Evolutionary conservation across 176 grass and related monocot genomes (phyloP).

Genomic region (Cymbopogon citratus): DNA sequence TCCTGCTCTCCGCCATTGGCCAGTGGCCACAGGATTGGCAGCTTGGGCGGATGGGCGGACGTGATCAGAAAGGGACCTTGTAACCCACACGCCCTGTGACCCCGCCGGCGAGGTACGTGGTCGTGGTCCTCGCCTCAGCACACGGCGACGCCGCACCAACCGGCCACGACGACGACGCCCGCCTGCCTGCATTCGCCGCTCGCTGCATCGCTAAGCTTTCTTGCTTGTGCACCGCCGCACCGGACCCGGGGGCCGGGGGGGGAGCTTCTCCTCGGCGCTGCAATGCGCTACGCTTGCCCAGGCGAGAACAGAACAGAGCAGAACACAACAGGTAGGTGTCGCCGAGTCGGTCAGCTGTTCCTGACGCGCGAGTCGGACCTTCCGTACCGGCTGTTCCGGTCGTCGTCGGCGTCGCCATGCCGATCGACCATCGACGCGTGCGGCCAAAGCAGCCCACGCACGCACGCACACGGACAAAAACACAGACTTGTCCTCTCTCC

Average conservation of each 20-base stretch:
- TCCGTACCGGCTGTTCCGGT: background rate
- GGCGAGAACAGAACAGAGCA: background rate
- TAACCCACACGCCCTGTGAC: slow-evolving; percentile 17
- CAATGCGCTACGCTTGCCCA: background rate
- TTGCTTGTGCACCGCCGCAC: too few relatives aligned
- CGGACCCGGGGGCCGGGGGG: too few relatives aligned
- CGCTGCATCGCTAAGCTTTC: background rate
- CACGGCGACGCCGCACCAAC: slow-evolving; percentile 30
- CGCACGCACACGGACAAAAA: background rate
- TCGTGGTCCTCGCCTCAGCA: slow-evolving; percentile 11
- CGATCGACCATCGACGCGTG: background rate
- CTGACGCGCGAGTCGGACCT: slow-evolving; percentile 3
- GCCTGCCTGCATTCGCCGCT: too few relatives aligned
- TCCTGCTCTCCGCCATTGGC: too few relatives aligned
- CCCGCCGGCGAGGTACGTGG: background rate
- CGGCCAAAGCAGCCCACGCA: background rate
- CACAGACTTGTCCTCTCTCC: background rate
- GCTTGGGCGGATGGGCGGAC: background rate
- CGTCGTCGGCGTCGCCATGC: background rate
- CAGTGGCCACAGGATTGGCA: background rate
- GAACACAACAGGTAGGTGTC: too few relatives aligned
- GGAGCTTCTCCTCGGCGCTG: background rate
- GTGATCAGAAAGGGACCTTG: slow-evolving; percentile 49
- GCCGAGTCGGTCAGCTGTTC: background rate
- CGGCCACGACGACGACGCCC: background rate